Base-by-base conservation (phyloP, 192 early-diverging fungal genomes). In the Coemansia sp. region DNA sequence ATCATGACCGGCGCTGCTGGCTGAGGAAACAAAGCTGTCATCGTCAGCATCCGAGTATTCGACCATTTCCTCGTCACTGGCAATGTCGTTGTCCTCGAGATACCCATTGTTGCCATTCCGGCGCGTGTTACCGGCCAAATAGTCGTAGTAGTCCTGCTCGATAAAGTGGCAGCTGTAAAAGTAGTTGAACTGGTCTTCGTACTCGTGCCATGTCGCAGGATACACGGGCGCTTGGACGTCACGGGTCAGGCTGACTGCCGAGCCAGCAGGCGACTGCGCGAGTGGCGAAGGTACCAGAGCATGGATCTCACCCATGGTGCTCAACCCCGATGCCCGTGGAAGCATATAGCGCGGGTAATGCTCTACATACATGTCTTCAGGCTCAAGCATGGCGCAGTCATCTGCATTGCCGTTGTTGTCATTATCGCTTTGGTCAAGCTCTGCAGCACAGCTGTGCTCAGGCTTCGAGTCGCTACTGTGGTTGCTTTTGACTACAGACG, bases 121-220 rank as follows among this genome's bases (percentile, higher is more conserved):
- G 38, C 32, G 59, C 10, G 24, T n/a, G 21, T 48, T 60, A 47
- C 53, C 52, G 14, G 75, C 57, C 47, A 72, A 38, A 32, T 72
- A 78, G 66, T 78, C 63, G 41, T 78, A 78, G 66, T 72, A 78
- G 53, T 78, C 70, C 59, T 78, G 75, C 65, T 78, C 75, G 32
- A 78, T 72, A 45, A 78, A 78, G 32, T 78, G 75, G 56, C 75
- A 78, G 63, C 72, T 78, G 70, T 78, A 78, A 59, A 78, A 69
- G 56, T 78, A 72, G 63, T 78, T 78, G 63, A 78, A 78, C 70
- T 78, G 75, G 32, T 78, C 75, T 32, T 78, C 75, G 24, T 78
- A 78, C 59, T 78, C 75, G 62, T 72, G 75, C 75, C 75, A 78
- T 15, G 66, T 78, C 19, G 75, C 53, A 12, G 75, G 75, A 29